Conservation (phyloP, 208 protist genomes). For the Porcisia deanei region DNA sequence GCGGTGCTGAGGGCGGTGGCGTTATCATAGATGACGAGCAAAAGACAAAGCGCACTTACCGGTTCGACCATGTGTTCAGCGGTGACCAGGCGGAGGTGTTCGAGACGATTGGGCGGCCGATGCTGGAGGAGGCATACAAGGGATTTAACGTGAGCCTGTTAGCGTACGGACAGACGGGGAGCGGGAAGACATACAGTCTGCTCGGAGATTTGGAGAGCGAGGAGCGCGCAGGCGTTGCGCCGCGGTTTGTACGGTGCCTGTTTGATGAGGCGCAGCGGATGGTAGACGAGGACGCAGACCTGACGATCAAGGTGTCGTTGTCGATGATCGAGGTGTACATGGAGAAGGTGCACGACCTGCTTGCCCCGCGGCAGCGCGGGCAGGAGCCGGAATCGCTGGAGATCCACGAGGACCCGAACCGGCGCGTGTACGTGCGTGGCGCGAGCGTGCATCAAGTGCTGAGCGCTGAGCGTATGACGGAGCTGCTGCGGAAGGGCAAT, state of each 20-base stretch:
- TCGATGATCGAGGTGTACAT: slow-evolving; percentile 88
- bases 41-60: slow-evolving; percentile 28
- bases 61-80: slow-evolving; percentile 53
- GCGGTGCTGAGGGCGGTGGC: neutral
- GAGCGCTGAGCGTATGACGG: slow-evolving; percentile 61
- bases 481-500: slow-evolving; percentile 68
- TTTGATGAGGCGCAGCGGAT: slow-evolving; percentile 48
- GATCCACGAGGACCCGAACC: slow-evolving; percentile 61
- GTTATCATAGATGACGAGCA: slow-evolving; percentile 31
- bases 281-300: slow-evolving; percentile 52
- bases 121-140: slow-evolving; percentile 82
- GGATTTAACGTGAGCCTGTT: slow-evolving; percentile 87
- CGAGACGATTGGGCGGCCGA: slow-evolving; percentile 69
- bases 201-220: slow-evolving; percentile 52
- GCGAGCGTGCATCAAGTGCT: slow-evolving; percentile 75
- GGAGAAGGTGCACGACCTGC: slow-evolving; percentile 77
- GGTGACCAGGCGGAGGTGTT: slow-evolving; percentile 62
- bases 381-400: slow-evolving; percentile 78
- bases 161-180: slow-evolving; percentile 83
- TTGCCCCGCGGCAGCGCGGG: slow-evolving; percentile 58
- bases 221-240: slow-evolving; percentile 38
- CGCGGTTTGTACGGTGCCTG: slow-evolving; percentile 40
- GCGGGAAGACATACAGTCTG: slow-evolving; percentile 77
- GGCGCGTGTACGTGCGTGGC: slow-evolving; percentile 64
- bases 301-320: slow-evolving; percentile 63